Conservation (phyloP, 129 eudicot species). For the Artemisia argyi region DNA sequence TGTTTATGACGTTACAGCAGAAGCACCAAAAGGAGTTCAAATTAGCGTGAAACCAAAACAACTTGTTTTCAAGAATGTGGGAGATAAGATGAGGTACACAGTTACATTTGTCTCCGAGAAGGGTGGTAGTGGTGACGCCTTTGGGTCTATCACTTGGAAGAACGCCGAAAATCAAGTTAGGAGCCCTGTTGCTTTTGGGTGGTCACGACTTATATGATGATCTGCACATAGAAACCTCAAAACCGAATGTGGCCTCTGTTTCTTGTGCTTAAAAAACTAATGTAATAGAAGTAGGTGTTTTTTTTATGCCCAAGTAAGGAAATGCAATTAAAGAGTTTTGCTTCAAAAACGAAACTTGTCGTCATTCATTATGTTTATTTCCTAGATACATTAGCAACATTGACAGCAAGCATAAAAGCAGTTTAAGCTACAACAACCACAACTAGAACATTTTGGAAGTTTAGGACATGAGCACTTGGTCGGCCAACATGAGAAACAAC, state of each 20-base stretch:
- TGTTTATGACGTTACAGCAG: slow-evolving; percentile 42
- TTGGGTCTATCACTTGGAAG: slow-evolving; percentile 76
- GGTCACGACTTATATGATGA: slow-evolving; percentile 33
- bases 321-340: slow-evolving; percentile 18
- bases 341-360: not conserved
- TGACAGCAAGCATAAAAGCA: slow-evolving; percentile 49
- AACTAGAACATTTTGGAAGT: slow-evolving; percentile 44
- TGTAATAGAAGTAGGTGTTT: slow-evolving; percentile 31
- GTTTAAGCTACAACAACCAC: slow-evolving; percentile 42
- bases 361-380: slow-evolving; percentile 16
- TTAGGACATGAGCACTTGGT: slow-evolving; percentile 40
- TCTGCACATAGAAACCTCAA: slow-evolving; percentile 24
- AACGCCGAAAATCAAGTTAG: slow-evolving; percentile 59
- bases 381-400: slow-evolving; percentile 36
- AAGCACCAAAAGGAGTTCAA: slow-evolving; percentile 50
- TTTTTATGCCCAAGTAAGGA: slow-evolving; percentile 13
- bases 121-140: slow-evolving; percentile 42
- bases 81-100: slow-evolving; percentile 62
- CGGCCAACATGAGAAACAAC: slow-evolving; percentile 37
- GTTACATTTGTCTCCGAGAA: slow-evolving; percentile 65
- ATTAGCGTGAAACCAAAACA: slow-evolving; percentile 58
- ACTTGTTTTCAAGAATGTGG: slow-evolving; percentile 67
- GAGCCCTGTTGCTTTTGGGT: slow-evolving; percentile 75
- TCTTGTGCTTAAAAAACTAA: slow-evolving; percentile 29
- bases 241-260: slow-evolving; percentile 19